Evolutionary conservation across 2,329 filamentous ascomycete genomes (phyloP).

Genomic region (Onygenales sp.): DNA sequence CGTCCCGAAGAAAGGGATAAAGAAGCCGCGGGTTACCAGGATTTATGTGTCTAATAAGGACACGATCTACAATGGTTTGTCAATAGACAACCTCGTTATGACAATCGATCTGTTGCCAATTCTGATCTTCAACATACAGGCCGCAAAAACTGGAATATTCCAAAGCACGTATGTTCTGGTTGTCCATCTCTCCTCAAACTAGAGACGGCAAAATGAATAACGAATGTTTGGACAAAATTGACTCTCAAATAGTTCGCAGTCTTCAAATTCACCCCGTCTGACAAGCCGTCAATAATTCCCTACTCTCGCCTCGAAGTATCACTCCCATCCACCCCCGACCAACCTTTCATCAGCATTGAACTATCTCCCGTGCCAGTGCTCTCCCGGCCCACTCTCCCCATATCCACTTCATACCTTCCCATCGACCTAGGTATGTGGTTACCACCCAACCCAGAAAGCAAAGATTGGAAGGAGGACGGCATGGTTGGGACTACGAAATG

Average conservation of each 20-base stretch:
- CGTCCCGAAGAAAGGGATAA: background rate
- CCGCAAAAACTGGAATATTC: slow-evolving; percentile 3
- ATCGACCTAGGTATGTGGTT: background rate
- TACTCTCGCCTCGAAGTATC: background rate
- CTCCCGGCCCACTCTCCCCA: background rate
- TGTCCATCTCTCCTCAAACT: background rate
- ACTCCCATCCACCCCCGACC: background rate
- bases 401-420: background rate
- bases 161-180: background rate
- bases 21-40: background rate
- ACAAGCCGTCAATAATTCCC: background rate
- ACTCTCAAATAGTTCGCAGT: background rate
- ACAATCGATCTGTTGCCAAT: background rate
- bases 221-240: background rate
- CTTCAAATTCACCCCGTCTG: slow-evolving; percentile 1
- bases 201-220: background rate
- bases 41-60: slow-evolving; percentile 1
- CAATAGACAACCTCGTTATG: background rate
- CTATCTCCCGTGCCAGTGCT: background rate
- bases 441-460: background rate
- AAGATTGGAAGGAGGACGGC: background rate
- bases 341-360: background rate
- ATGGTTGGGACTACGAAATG: background rate
- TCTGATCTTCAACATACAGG: background rate
- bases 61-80: background rate